phyloP scores from a whole-genome alignment of 495 filamentous ascomycete species.

The Penicillium canariense region DNA sequence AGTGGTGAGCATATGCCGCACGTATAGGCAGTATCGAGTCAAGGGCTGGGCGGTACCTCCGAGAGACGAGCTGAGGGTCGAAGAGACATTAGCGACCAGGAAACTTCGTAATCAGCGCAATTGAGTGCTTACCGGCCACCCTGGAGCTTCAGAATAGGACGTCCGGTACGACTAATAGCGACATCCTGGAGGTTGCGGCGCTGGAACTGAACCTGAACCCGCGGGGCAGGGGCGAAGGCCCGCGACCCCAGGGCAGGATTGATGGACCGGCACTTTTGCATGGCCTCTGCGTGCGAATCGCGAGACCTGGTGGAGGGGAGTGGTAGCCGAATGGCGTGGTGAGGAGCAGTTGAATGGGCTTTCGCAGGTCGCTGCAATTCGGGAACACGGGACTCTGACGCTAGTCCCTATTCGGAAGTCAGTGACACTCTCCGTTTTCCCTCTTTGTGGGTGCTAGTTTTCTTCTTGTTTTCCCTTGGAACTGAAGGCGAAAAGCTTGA shows the following conservation, averaged over 20 bases:
- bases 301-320: constrained; percentile 37
- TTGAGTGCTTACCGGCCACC: constrained; percentile 71
- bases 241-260: constrained; percentile 46
- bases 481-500: neutral
- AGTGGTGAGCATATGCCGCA: constrained; percentile 26
- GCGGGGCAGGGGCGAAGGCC: constrained; percentile 42
- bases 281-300: constrained; percentile 40
- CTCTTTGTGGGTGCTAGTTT: neutral
- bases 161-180: constrained; percentile 80
- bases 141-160: constrained; percentile 76
- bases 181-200: constrained; percentile 70
- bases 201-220: constrained; percentile 44
- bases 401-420: constrained; percentile 37
- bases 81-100: constrained; percentile 24
- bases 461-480: no score
- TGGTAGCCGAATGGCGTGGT: constrained; percentile 33
- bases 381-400: constrained; percentile 42
- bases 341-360: constrained; percentile 31
- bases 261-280: constrained; percentile 52
- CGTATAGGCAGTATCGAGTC: constrained; percentile 18
- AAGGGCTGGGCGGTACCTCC: constrained; percentile 60
- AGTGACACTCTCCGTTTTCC: neutral
- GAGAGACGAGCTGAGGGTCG: constrained; percentile 63
- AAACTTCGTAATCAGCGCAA: constrained; percentile 4
- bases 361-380: constrained; percentile 31